Percentiles rank a stretch among this genome's conserved stretches.
Evolutionary conservation across 1,284 basidiomycete genomes (phyloP).

Genomic region (Afroboletus lepidellus): DNA sequence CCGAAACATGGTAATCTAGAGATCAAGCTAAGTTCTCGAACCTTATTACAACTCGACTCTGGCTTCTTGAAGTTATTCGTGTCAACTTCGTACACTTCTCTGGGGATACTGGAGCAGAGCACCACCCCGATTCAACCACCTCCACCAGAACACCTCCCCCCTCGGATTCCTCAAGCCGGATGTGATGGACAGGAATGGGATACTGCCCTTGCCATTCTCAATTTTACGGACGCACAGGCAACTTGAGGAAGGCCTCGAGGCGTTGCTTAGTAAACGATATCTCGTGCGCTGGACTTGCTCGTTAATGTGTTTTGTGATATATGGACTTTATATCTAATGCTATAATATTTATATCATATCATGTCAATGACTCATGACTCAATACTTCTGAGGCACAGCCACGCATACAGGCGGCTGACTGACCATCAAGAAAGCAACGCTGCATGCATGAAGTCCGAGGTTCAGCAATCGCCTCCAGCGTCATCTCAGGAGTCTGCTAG

Average conservation of each 20-base stretch:
- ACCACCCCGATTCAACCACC: slow-evolving; percentile 20
- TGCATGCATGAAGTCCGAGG: slow-evolving; percentile 22
- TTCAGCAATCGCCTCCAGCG: slow-evolving; percentile 21
- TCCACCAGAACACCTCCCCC: slow-evolving; percentile 11
- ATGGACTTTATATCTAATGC: too few relatives aligned
- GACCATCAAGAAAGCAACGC: neutral
- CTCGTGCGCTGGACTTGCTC: slow-evolving; percentile 15
- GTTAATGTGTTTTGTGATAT: too few relatives aligned
- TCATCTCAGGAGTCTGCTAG: slow-evolving; percentile 62
- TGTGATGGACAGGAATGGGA: slow-evolving; percentile 33
- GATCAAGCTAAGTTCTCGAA: slow-evolving; percentile 37
- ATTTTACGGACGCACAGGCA: slow-evolving; percentile 18
- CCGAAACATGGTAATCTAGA: slow-evolving; percentile 35
- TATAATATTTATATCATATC: too few relatives aligned
- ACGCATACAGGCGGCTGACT: neutral
- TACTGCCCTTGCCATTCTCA: slow-evolving; percentile 27
- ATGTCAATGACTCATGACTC: too few relatives aligned
- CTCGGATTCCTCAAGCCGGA: slow-evolving; percentile 6
- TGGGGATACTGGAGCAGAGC: slow-evolving; percentile 43
- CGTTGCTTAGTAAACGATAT: neutral
- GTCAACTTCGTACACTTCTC: slow-evolving; percentile 43
- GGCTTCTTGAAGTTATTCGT: slow-evolving; percentile 49
- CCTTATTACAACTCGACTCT: slow-evolving; percentile 36
- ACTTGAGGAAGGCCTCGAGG: neutral
- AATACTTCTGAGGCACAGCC: too few relatives aligned